These are phyloP conservation scores for Nitzschia inconspicua DNA, from an alignment of 108 stramenopile genomes.

Conservation along the genomic window DNA sequence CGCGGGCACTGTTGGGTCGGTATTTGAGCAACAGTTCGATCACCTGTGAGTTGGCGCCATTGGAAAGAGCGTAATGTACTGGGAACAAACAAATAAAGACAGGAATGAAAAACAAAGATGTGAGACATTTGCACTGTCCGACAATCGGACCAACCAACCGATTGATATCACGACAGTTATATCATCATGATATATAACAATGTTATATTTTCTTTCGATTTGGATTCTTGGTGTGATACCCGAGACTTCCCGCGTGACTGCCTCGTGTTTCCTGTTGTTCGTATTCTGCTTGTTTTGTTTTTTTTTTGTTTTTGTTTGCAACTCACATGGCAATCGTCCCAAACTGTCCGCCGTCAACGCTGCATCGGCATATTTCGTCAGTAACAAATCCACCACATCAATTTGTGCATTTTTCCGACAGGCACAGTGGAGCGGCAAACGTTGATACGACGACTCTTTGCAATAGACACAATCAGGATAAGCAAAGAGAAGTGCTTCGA, in stretches of 20 bases:
- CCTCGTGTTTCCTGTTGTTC: too few species aligned
- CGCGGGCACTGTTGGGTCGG: conserved; percentile 48
- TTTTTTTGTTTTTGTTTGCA: background rate
- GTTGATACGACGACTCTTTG: conserved; percentile 54
- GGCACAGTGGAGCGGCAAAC: conserved; percentile 69
- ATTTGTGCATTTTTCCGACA: conserved; percentile 64
- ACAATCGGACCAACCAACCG: too few species aligned
- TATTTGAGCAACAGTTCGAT: conserved; percentile 44
- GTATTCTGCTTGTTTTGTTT: too few species aligned
- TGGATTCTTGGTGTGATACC: too few species aligned
- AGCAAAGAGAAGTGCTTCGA: conserved; percentile 45
- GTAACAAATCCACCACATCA: conserved; percentile 43
- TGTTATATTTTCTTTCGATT: too few species aligned
- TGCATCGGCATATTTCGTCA: conserved; percentile 49
- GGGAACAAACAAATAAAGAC: too few species aligned
- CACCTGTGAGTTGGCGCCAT: conserved; percentile 45
- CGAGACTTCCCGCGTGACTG: too few species aligned
- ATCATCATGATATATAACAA: background rate
- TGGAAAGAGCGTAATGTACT: conserved; percentile 67
- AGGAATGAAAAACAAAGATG: too few species aligned
- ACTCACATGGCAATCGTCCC: conserved; percentile 41
- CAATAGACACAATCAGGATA: conserved; percentile 46
- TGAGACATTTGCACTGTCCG: too few species aligned
- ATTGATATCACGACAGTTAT: too few species aligned
- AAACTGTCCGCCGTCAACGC: conserved; percentile 46